Evolutionary conservation across 257 asterid species (phyloP).

Genomic region (Solanum sitiens): DNA sequence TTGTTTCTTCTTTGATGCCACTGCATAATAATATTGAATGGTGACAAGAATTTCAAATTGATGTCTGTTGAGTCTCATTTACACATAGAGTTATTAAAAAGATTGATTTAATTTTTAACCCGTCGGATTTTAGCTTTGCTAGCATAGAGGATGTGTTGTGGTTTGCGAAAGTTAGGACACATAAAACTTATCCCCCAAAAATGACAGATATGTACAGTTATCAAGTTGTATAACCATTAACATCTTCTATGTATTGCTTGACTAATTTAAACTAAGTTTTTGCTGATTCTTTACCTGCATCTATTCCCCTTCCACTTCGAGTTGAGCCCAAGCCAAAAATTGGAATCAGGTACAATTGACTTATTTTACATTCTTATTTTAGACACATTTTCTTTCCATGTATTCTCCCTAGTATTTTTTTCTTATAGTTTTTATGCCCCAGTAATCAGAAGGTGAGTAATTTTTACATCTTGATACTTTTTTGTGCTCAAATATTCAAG

Average conservation of each 20-base stretch:
- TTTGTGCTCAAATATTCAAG: not conserved
- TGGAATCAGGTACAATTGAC: constrained; percentile 59
- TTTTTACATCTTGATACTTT: not conserved
- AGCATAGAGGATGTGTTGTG: not conserved
- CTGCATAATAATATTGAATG: not conserved
- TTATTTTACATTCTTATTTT: not conserved
- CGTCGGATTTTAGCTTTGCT: not conserved
- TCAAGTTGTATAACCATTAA: too few species aligned
- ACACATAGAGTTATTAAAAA: not conserved
- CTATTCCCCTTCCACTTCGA: constrained; percentile 81
- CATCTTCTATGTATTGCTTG: not conserved
- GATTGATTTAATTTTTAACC: not conserved
- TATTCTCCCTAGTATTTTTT: not conserved
- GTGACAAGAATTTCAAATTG: not conserved
- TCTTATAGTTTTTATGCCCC: not conserved
- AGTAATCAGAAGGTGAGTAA: not conserved
- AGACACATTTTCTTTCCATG: not conserved
- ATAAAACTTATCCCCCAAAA: not conserved
- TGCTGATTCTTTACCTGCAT: constrained; percentile 62
- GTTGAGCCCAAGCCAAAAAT: constrained; percentile 96
- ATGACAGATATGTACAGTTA: not conserved
- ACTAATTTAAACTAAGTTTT: constrained; percentile 66
- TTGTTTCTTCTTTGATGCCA: not conserved
- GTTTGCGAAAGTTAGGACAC: not conserved
- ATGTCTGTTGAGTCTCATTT: not conserved